Conservation (phyloP, 257 asterid genomes). For the Gardenia jasminoides region DNA sequence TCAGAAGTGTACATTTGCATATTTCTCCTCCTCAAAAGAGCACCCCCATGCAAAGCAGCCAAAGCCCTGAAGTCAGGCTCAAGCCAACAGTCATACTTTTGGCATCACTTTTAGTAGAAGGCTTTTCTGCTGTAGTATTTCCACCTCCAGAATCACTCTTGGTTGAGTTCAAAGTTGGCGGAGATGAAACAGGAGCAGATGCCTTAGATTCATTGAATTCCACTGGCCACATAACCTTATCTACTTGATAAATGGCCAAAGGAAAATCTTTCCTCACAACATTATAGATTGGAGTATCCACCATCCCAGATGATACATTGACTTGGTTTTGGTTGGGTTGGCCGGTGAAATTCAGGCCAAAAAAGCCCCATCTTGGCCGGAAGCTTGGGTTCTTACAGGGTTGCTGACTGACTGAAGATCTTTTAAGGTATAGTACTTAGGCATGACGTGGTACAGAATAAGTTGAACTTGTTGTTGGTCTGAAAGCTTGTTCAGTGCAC, state of each 20-base stretch:
- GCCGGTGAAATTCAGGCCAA: conserved; percentile 46
- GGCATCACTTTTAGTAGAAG: conserved; percentile 27
- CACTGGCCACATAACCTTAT: conserved; percentile 54
- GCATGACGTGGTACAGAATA: conserved; percentile 57
- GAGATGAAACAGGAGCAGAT: conserved; percentile 44
- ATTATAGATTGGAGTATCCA: conserved; percentile 45
- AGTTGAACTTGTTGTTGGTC: conserved; percentile 69
- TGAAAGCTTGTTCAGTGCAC: conserved; percentile 64
- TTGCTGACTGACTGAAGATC: conserved; percentile 63
- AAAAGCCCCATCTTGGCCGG: conserved; percentile 52
- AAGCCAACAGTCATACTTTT: conserved; percentile 16
- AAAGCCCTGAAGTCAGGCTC: conserved; percentile 29
- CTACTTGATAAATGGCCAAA: conserved; percentile 76
- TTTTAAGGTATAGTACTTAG: conserved; percentile 56
- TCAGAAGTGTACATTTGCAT: background rate
- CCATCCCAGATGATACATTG: conserved; percentile 64
- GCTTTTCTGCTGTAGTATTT: conserved; percentile 28
- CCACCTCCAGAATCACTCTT: conserved; percentile 21
- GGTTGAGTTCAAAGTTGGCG: conserved; percentile 14
- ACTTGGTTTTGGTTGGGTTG: conserved; percentile 42
- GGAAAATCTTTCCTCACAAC: conserved; percentile 51
- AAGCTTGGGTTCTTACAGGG: conserved; percentile 85
- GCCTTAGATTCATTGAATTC: conserved; percentile 42
- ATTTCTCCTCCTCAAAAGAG: conserved; percentile 5
- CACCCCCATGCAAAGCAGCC: conserved; percentile 21